These are phyloP conservation scores for Cytospora leucostoma DNA, from an alignment of 2,329 filamentous ascomycete genomes.

Conservation along the genomic window DNA sequence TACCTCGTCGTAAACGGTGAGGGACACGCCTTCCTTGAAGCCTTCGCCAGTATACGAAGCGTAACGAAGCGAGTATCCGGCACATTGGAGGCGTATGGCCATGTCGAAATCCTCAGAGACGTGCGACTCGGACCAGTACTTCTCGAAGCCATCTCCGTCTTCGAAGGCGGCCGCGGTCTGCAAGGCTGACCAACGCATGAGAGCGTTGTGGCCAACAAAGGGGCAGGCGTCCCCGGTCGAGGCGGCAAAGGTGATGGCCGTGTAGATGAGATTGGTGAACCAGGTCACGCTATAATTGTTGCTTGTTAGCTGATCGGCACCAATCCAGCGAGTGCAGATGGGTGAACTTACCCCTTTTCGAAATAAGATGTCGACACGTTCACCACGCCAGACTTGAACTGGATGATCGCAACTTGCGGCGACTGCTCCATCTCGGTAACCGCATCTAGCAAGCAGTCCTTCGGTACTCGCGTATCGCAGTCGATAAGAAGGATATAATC, in stretches of 20 bases:
- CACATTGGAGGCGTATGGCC: constrained; percentile 75
- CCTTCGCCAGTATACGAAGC: constrained; percentile 69
- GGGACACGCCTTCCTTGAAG: constrained; percentile 80
- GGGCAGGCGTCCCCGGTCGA: constrained; percentile 75
- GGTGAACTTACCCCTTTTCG: constrained; percentile 56
- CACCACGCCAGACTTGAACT: constrained; percentile 76
- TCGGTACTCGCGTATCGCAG: constrained; percentile 76
- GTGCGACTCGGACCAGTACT: constrained; percentile 79
- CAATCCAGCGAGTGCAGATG: too few relatives aligned
- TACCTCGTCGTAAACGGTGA: constrained; percentile 82
- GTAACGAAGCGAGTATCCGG: constrained; percentile 67
- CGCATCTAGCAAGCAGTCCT: constrained; percentile 75
- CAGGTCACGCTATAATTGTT: constrained; percentile 57
- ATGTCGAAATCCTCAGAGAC: constrained; percentile 83
- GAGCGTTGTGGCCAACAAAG: constrained; percentile 77
- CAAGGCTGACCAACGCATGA: constrained; percentile 74
- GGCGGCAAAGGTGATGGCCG: constrained; percentile 70
- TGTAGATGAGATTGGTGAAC: constrained; percentile 77
- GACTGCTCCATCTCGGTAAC: constrained; percentile 72
- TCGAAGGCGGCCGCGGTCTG: constrained; percentile 68
- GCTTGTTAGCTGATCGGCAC: background rate
- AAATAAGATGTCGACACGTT: constrained; percentile 72
- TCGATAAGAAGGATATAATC: constrained; percentile 81
- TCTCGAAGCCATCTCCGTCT: constrained; percentile 71
- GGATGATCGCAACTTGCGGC: constrained; percentile 70